Base-by-base conservation (phyloP, 2,329 filamentous ascomycete genomes). In the Talaromyces funiculosus region DNA sequence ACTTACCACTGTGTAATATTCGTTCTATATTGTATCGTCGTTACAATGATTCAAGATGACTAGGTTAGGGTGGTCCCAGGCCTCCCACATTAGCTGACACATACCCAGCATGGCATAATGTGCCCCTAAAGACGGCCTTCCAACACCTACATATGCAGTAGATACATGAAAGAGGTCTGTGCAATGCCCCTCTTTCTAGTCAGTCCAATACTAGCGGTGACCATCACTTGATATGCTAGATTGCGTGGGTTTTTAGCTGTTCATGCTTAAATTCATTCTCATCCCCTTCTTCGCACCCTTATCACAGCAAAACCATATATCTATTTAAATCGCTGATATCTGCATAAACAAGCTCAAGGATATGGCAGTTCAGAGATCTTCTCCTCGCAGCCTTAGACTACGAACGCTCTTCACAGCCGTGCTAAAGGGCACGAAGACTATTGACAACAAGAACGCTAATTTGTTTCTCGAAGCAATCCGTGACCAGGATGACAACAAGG, bases 401-500 rank as follows among this genome's bases (percentile, higher is more conserved):
- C 49, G 49, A 35, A 22, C 49, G 10, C 31, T 53, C 24, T 53
- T 53, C 31, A 35, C 24, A 16, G 31, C 18, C 10, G 31, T 53
- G 31, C 49, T 53, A 16, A 31, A 29, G 2, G 49, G 49, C 24
- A 53, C 24, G 16, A 35, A 53, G 20, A 20, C 24, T 4, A 35
- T 53, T 22, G 24, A 29, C 24, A 29, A 53, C 24, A 29, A 53
- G 16, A 53, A 53, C 31, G 49, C 49, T 22, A n/a, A 16, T 20
- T 35, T 53, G 31, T 53, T 53, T n/a, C 49, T 53, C 5, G 49
- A 53, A 22, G 49, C 49, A 29, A 53, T 53, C 49, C 31, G 49
- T 31, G 49, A 53, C 10, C 49, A 53, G 20, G 7, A 29, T 31
- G n/a, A n/a, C n/a, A 35, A 53, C 24, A 14, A 29, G 49, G 49